These are phyloP conservation scores for Inonotus obliquus DNA, from an alignment of 1,284 basidiomycete species.

Conservation along the genomic window DNA sequence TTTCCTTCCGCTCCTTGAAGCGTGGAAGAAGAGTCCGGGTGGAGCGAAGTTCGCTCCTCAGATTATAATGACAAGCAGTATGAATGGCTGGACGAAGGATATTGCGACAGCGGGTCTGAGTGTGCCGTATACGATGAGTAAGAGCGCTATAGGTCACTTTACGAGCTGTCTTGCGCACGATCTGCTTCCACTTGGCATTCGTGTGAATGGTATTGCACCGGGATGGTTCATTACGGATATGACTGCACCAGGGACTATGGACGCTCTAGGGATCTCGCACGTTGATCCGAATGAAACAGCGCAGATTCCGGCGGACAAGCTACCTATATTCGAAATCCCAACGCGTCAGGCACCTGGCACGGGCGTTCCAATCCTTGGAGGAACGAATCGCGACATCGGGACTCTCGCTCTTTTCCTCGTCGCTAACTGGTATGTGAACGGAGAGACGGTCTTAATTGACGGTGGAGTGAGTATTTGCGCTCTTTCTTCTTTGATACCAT, in stretches of 20 bases:
- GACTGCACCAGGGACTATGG: constrained; percentile 30
- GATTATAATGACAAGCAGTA: constrained; percentile 47
- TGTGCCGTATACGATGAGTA: constrained; percentile 47
- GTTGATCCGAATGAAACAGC: constrained; percentile 11
- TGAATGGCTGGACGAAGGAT: constrained; percentile 55
- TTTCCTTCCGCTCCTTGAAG: constrained; percentile 46
- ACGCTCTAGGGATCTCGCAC: constrained; percentile 32
- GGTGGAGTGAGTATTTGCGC: constrained; percentile 39
- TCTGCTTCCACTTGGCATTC: constrained; percentile 45
- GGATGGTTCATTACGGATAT: constrained; percentile 34
- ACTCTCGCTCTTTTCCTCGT: constrained; percentile 42
- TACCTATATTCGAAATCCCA: constrained; percentile 32
- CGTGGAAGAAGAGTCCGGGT: constrained; percentile 34
- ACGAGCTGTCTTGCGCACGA: constrained; percentile 47
- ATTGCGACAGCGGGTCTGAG: constrained; percentile 35
- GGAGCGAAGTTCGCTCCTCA: constrained; percentile 41
- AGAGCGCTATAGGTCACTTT: constrained; percentile 46
- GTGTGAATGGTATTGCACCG: constrained; percentile 54
- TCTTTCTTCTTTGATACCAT: not conserved
- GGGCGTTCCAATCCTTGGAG: constrained; percentile 24
- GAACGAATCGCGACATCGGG: constrained; percentile 41
- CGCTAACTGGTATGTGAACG: constrained; percentile 46
- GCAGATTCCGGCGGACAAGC: constrained; percentile 19
- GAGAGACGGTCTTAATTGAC: constrained; percentile 49
- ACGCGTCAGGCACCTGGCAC: constrained; percentile 24